A percentile compares a stretch with the other conserved stretches of the same genome.
Conservation (phyloP, 2,329 filamentous ascomycete species). For the Ploettnerulaceae sp. region DNA sequence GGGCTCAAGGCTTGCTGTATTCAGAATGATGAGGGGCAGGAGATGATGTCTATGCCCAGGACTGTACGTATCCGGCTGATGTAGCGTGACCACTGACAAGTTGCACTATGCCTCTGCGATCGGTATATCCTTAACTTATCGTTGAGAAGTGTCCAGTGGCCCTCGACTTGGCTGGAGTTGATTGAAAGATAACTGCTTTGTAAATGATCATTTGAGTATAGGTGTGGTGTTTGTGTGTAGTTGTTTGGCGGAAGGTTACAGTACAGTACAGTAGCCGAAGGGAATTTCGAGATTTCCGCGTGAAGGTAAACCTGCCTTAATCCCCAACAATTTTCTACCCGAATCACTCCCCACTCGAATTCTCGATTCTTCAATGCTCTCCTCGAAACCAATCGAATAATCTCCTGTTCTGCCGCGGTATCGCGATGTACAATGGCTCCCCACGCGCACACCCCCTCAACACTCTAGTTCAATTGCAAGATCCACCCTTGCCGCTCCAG, state of each 20-base stretch:
- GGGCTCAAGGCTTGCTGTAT: slow-evolving; percentile 3
- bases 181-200: background rate
- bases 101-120: background rate
- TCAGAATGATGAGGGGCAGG: background rate
- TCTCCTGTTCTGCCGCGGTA: background rate
- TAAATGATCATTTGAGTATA: too few relatives aligned
- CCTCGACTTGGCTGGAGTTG: background rate
- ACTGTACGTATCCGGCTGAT: background rate
- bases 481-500: background rate
- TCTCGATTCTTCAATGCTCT: background rate
- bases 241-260: background rate
- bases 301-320: background rate
- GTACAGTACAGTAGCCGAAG: background rate
- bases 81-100: background rate
- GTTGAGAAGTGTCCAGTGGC: background rate
- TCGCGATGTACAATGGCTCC: background rate
- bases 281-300: background rate
- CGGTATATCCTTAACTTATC: background rate
- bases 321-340: background rate
- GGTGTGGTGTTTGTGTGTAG: background rate
- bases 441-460: background rate
- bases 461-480: background rate
- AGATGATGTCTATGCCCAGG: background rate
- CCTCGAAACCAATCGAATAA: slow-evolving; percentile 1
- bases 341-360: background rate